A percentile compares a stretch with the other conserved stretches of the same genome.
Evolutionary conservation across 805 yeast genomes (phyloP).

Genomic region (Pichia heedii): DNA sequence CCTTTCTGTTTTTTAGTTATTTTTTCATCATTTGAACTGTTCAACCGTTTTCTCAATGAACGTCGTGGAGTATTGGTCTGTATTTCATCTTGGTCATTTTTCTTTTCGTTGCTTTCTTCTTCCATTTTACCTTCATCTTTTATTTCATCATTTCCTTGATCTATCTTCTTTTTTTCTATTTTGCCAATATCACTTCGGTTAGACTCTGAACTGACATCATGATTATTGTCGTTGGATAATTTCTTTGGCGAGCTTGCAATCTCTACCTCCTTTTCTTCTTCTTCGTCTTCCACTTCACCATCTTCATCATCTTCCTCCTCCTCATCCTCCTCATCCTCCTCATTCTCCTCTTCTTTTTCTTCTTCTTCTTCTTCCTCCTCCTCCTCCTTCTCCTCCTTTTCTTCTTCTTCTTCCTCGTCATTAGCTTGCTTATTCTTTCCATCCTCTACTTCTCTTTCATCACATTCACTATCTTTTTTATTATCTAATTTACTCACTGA

Average conservation of each 20-base stretch:
- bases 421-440: too few species aligned
- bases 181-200: too few species aligned
- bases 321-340: neutral
- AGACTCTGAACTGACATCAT: too few species aligned
- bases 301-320: neutral
- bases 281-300: neutral
- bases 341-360: neutral
- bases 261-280: too few species aligned
- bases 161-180: too few species aligned
- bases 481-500: neutral
- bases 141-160: conserved; percentile 7
- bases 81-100: conserved; percentile 23
- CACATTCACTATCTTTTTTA: neutral
- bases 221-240: too few species aligned
- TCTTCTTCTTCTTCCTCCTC: too few species aligned
- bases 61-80: neutral
- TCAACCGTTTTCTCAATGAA: neutral
- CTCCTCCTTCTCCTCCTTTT: too few species aligned
- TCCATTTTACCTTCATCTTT: conserved; percentile 28
- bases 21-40: neutral
- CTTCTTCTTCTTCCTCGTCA: too few species aligned
- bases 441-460: too few species aligned
- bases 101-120: conserved; percentile 24
- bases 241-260: too few species aligned
- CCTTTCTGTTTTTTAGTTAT: neutral